Conservation (phyloP, 2,329 filamentous ascomycete species). For the Claviceps maximensis region DNA sequence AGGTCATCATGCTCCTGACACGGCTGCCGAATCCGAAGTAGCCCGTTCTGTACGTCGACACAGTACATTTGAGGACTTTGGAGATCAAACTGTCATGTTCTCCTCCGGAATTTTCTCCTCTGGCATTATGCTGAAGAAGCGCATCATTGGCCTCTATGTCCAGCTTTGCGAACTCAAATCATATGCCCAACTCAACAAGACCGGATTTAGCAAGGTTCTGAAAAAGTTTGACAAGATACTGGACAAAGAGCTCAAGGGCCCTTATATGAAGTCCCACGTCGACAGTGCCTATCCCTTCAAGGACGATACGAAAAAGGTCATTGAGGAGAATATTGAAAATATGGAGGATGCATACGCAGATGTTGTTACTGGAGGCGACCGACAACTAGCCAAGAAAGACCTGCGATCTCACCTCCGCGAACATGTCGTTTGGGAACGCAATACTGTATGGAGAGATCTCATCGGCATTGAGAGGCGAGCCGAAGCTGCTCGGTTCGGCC, state of each 20-base stretch:
- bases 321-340: slow-evolving; percentile 59
- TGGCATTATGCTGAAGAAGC: slow-evolving; percentile 81
- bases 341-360: slow-evolving; percentile 73
- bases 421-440: slow-evolving; percentile 97
- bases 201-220: slow-evolving; percentile 87
- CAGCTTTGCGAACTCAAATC: slow-evolving; percentile 91
- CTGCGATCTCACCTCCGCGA: slow-evolving; percentile 82
- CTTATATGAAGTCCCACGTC: slow-evolving; percentile 64
- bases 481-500: slow-evolving; percentile 83
- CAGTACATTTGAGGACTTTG: slow-evolving; percentile 65
- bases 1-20: slow-evolving; percentile 34
- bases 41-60: slow-evolving; percentile 42
- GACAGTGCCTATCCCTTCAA: slow-evolving; percentile 72
- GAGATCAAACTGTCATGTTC: slow-evolving; percentile 57
- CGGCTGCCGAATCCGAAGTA: slow-evolving; percentile 50
- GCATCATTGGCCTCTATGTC: slow-evolving; percentile 76
- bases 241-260: slow-evolving; percentile 63
- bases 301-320: slow-evolving; percentile 51
- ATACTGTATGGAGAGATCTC: slow-evolving; percentile 98
- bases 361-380: slow-evolving; percentile 70
- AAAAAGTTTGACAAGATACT: slow-evolving; percentile 99
- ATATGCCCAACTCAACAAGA: slow-evolving; percentile 90
- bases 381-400: slow-evolving; percentile 65
- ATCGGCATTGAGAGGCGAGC: slow-evolving; percentile 94
- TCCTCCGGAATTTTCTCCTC: slow-evolving; percentile 50